Evolutionary conservation across 2,329 filamentous ascomycete genomes (phyloP).

Genomic region (Fusarium tuaranense): DNA sequence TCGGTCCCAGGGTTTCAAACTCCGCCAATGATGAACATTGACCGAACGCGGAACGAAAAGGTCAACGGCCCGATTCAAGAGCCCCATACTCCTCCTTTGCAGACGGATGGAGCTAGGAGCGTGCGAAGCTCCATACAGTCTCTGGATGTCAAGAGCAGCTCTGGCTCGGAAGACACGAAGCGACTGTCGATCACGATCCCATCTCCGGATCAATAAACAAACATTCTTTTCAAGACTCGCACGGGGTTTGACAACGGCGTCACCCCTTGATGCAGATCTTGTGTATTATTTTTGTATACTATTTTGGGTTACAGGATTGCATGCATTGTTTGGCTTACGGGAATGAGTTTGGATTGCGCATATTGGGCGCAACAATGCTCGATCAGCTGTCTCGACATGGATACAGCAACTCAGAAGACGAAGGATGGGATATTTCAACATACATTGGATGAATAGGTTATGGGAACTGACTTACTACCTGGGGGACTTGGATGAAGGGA

Average conservation of each 20-base stretch:
- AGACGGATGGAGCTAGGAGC: constrained; percentile 42
- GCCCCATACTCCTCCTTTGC: constrained; percentile 48
- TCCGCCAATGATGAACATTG: constrained; percentile 39
- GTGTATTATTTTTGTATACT: constrained; percentile 41
- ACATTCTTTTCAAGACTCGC: constrained; percentile 7
- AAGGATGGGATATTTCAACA: constrained; percentile 15
- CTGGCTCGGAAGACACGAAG: constrained; percentile 40
- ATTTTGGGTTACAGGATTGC: constrained; percentile 30
- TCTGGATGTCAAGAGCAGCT: constrained; percentile 41
- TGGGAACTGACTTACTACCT: constrained; percentile 1
- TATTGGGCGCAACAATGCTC: constrained; percentile 6
- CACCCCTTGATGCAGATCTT: constrained; percentile 10
- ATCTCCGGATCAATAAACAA: constrained; percentile 27
- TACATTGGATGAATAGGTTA: constrained; percentile 24
- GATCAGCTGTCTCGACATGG: not conserved
- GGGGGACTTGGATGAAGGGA: constrained; percentile 12
- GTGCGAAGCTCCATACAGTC: constrained; percentile 45
- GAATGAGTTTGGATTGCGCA: constrained; percentile 7
- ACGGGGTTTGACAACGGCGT: not conserved
- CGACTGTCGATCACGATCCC: constrained; percentile 47
- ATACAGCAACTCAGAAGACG: constrained; percentile 9
- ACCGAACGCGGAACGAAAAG: constrained; percentile 29
- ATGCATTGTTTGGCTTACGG: constrained; percentile 15
- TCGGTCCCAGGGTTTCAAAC: constrained; percentile 39
- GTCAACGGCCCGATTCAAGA: constrained; percentile 33